These are phyloP conservation scores for Aspergillus brasiliensis DNA, from an alignment of 2,329 filamentous ascomycete species.

Conservation along the genomic window DNA sequence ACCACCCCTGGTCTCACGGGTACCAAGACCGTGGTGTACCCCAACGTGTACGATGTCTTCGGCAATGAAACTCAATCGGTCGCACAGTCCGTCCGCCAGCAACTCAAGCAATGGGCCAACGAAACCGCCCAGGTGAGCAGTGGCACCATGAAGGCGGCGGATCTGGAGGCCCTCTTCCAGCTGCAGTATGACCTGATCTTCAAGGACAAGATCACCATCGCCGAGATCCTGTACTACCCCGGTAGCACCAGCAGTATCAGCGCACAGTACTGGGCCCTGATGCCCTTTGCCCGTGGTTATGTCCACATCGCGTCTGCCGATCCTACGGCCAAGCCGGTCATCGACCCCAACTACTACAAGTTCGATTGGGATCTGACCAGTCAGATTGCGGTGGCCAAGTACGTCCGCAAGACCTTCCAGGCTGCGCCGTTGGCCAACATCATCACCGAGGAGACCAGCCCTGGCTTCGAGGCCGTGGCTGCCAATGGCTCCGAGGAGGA, in stretches of 20 bases:
- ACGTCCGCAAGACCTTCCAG: slow-evolving; percentile 25
- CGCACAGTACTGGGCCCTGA: slow-evolving; percentile 28
- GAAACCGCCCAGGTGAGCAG: slow-evolving; percentile 25
- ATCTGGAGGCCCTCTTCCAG: slow-evolving; percentile 28
- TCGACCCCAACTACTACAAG: slow-evolving; percentile 37
- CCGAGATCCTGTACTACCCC: slow-evolving; percentile 29
- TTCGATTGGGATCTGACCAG: slow-evolving; percentile 25
- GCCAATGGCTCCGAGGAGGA: slow-evolving; percentile 22
- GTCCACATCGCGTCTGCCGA: slow-evolving; percentile 30
- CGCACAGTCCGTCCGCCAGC: slow-evolving; percentile 1
- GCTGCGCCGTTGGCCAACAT: slow-evolving; percentile 23
- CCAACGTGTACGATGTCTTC: slow-evolving; percentile 11
- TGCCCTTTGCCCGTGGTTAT: slow-evolving; percentile 36
- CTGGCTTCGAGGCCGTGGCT: slow-evolving; percentile 24
- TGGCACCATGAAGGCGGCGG: slow-evolving; percentile 24
- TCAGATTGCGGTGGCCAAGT: slow-evolving; percentile 11
- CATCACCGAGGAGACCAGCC: slow-evolving; percentile 21
- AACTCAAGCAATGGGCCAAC: slow-evolving; percentile 21
- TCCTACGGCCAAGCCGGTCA: slow-evolving; percentile 22
- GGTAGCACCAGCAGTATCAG: slow-evolving; percentile 17
- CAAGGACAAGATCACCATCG: slow-evolving; percentile 27
- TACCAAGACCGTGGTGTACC: slow-evolving; percentile 4
- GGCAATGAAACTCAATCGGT: slow-evolving; percentile 10
- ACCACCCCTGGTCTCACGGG: slow-evolving; percentile 4
- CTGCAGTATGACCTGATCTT: slow-evolving; percentile 34